phyloP scores from a whole-genome alignment of 164 flowering plant genomes.

The Vitis rotundifolia region DNA sequence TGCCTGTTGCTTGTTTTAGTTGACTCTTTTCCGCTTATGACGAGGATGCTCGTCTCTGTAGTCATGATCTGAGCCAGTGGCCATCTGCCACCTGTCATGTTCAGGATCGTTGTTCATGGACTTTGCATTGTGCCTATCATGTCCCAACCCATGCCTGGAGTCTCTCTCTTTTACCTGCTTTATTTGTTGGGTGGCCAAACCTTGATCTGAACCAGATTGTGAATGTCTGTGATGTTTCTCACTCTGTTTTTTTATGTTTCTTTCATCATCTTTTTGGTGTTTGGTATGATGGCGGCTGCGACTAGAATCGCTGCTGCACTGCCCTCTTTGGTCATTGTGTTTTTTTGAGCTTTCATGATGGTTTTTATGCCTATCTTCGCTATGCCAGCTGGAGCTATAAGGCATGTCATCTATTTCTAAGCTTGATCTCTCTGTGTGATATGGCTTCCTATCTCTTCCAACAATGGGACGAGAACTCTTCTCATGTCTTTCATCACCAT shows the following conservation, averaged over 20 bases:
- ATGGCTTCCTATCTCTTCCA: slow-evolving; percentile 32
- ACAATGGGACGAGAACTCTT: slow-evolving; percentile 29
- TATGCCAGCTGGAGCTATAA: slow-evolving; percentile 26
- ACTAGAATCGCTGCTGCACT: slow-evolving; percentile 35
- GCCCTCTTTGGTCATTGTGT: slow-evolving; percentile 24
- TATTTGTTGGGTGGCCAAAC: slow-evolving; percentile 26
- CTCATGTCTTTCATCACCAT: slow-evolving; percentile 22
- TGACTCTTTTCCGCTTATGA: slow-evolving; percentile 42
- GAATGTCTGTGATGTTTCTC: slow-evolving; percentile 28
- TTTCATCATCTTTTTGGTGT: slow-evolving; percentile 24
- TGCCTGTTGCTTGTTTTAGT: slow-evolving; percentile 25
- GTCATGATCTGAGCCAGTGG: slow-evolving; percentile 32
- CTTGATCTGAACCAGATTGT: slow-evolving; percentile 31
- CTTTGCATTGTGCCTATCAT: slow-evolving; percentile 28
- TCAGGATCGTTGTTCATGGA: slow-evolving; percentile 15
- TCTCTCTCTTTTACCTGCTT: slow-evolving; percentile 29
- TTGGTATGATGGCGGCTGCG: slow-evolving; percentile 22
- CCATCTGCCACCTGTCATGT: slow-evolving; percentile 54
- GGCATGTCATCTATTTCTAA: slow-evolving; percentile 39
- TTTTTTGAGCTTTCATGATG: slow-evolving; percentile 30
- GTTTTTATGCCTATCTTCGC: slow-evolving; percentile 37
- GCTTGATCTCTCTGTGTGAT: slow-evolving; percentile 36
- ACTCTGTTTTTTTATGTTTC: slow-evolving; percentile 27
- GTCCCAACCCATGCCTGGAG: neutral
- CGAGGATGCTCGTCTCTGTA: slow-evolving; percentile 25